Evolutionary conservation across 805 yeast genomes (phyloP).

Genomic region (Wilhelminamyces savonicus): DNA sequence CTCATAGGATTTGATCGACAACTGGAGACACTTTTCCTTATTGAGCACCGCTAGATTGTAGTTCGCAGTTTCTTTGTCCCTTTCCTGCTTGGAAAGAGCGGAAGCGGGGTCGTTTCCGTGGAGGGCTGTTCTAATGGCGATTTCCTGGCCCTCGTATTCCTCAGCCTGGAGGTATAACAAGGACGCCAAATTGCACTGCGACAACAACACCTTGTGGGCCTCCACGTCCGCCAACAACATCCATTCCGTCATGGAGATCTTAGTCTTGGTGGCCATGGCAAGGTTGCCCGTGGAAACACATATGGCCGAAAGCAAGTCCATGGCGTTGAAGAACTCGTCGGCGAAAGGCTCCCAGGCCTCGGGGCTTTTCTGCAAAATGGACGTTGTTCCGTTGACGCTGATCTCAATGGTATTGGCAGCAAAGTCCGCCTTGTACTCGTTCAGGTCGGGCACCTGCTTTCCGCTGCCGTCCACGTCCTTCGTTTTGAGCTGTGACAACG

Average conservation of each 20-base stretch:
- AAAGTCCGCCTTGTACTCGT: slow-evolving; percentile 9
- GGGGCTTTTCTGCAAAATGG: slow-evolving; percentile 26
- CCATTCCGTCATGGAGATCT: slow-evolving; percentile 58
- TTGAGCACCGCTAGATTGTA: not conserved
- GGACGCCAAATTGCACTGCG: slow-evolving; percentile 67
- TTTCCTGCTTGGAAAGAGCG: slow-evolving; percentile 6
- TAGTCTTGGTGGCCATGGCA: slow-evolving; percentile 52
- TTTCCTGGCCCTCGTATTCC: slow-evolving; percentile 47
- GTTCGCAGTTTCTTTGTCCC: slow-evolving; percentile 2
- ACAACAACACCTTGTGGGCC: slow-evolving; percentile 55
- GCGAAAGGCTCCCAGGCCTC: slow-evolving; percentile 68
- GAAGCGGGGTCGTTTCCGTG: too few relatives aligned
- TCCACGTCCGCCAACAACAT: slow-evolving; percentile 70
- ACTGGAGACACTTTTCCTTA: slow-evolving; percentile 19
- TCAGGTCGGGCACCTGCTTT: not conserved
- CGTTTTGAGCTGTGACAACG: not conserved
- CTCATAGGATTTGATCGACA: slow-evolving; percentile 28
- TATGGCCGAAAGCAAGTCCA: slow-evolving; percentile 70
- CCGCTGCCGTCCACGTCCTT: not conserved
- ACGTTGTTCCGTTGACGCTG: slow-evolving; percentile 8
- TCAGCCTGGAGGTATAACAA: slow-evolving; percentile 64
- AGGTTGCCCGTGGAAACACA: slow-evolving; percentile 67
- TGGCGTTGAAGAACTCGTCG: slow-evolving; percentile 70
- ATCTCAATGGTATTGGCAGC: slow-evolving; percentile 11
- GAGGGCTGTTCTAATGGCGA: slow-evolving; percentile 16